Evolutionary conservation across 2,329 filamentous ascomycete genomes (phyloP).

Genomic region (Blastomyces gilchristii): DNA sequence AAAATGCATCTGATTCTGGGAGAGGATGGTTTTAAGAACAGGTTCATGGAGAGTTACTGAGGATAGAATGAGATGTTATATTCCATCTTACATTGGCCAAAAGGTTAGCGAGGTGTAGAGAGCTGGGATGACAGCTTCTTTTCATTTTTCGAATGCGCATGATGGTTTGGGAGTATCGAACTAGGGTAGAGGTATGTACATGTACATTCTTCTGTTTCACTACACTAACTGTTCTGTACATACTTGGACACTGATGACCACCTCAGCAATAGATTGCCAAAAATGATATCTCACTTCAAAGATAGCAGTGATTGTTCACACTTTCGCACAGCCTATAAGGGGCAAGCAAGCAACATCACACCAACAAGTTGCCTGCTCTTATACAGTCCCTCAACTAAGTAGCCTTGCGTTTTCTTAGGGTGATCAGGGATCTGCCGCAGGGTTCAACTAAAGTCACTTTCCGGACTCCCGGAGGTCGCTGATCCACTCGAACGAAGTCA

Average conservation of each 20-base stretch:
- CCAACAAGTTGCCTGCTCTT: background rate
- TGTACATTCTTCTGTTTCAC: background rate
- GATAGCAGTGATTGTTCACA: too few relatives aligned
- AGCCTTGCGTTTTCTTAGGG: background rate
- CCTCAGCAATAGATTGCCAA: too few relatives aligned
- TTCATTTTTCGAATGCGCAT: background rate
- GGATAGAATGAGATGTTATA: background rate
- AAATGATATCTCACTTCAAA: too few relatives aligned
- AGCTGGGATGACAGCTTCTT: background rate
- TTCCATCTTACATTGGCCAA: background rate
- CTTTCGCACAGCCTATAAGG: background rate
- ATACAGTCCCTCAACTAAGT: background rate
- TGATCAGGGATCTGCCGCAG: background rate
- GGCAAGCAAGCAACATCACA: background rate
- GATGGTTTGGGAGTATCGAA: too few relatives aligned
- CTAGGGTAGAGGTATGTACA: background rate
- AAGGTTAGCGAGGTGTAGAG: background rate
- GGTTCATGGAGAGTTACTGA: background rate
- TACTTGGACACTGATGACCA: background rate
- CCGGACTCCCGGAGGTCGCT: background rate
- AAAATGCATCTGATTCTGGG: background rate
- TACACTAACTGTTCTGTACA: background rate
- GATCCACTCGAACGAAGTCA: constrained; percentile 3
- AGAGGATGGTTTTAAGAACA: background rate
- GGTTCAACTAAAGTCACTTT: constrained; percentile 4